Evolutionary conservation across 2,329 filamentous ascomycete genomes (phyloP).

Genomic region (Leptographium radiaticola): DNA sequence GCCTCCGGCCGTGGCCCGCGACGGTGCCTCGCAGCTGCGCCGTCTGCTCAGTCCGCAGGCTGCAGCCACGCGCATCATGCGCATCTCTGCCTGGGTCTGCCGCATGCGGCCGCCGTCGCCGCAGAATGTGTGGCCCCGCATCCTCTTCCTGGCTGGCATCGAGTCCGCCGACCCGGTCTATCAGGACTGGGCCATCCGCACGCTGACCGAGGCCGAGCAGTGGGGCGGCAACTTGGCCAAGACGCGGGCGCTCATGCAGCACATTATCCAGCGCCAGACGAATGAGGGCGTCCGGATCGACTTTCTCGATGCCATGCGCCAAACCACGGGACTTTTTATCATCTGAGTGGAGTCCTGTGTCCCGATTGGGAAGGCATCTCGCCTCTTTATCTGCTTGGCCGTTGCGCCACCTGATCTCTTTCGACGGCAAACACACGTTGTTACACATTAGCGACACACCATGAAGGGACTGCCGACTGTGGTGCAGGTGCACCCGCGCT

Average conservation of each 20-base stretch:
- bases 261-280: neutral
- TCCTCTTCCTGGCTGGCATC: conserved; percentile 11
- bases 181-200: conserved; percentile 10
- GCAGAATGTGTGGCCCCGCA: conserved; percentile 10
- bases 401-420: too few species aligned
- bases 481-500: too few species aligned
- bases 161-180: conserved; percentile 12
- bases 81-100: conserved; percentile 2
- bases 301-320: conserved; percentile 1
- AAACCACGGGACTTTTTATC: conserved; percentile 5
- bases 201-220: conserved; percentile 1
- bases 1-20: neutral
- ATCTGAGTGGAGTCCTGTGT: neutral
- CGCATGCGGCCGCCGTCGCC: conserved; percentile 3
- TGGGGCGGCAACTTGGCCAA: conserved; percentile 5
- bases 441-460: too few species aligned
- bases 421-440: too few species aligned
- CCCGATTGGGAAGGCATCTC: neutral
- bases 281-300: neutral
- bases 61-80: conserved; percentile 3
- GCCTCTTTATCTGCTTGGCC: neutral
- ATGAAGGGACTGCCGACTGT: too few species aligned
- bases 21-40: neutral
- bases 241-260: conserved; percentile 1
- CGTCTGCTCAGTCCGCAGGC: neutral